Percentiles rank a stretch among this genome's conserved stretches.
These are phyloP conservation scores for Stipa capillata DNA, from an alignment of 176 grass and related monocot genomes.

Conservation along the genomic window DNA sequence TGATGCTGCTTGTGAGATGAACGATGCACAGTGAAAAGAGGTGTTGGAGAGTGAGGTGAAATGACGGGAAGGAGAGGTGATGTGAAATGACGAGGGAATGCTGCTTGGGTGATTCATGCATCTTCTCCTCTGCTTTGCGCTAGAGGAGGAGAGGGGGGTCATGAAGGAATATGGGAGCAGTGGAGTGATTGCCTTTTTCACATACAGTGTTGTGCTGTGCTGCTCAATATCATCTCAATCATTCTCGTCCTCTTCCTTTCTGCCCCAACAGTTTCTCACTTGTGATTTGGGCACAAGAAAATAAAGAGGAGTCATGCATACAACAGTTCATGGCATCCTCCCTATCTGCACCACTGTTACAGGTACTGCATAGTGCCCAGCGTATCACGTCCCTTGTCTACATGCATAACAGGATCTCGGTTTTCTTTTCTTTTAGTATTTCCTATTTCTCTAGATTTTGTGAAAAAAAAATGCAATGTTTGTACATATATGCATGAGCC, in stretches of 20 bases:
- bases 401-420: background rate
- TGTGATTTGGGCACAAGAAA: too few species aligned
- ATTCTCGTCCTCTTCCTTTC: background rate
- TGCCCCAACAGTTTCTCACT: background rate
- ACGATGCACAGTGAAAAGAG: background rate
- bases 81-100: too few species aligned
- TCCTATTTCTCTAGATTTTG: background rate
- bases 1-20: background rate
- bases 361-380: background rate
- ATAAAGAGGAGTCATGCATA: too few species aligned
- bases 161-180: constrained; percentile 14
- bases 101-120: background rate
- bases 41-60: background rate
- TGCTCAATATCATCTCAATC: background rate
- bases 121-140: background rate
- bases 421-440: background rate
- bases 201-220: background rate
- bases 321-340: too few species aligned
- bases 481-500: background rate
- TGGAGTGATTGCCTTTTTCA: background rate
- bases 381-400: background rate
- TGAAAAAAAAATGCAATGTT: background rate
- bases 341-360: background rate
- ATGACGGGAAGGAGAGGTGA: background rate
- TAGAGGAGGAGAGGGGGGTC: background rate